Conservation (phyloP, 2,329 filamentous ascomycete species). For the Aspergillus melleus region DNA sequence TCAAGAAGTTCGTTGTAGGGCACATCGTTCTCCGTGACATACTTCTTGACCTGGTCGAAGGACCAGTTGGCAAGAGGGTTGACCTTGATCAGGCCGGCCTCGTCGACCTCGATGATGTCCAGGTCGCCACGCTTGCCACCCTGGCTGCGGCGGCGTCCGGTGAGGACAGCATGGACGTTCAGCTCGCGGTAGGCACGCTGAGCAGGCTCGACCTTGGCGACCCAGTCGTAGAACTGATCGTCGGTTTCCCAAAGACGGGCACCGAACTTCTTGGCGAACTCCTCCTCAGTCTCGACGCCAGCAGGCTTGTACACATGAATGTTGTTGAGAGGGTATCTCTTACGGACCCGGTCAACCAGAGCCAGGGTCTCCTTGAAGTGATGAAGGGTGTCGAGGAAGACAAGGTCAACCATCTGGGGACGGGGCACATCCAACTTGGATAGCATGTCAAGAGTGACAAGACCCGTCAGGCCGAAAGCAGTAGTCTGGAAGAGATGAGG, state of each 20-base stretch:
- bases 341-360: conserved; percentile 71
- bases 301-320: conserved; percentile 90
- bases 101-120: conserved; percentile 89
- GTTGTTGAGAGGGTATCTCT: conserved; percentile 73
- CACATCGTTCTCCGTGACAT: conserved; percentile 81
- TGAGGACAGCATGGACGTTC: conserved; percentile 85
- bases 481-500: conserved; percentile 87
- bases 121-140: conserved; percentile 89
- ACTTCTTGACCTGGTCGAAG: conserved; percentile 84
- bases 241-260: conserved; percentile 80
- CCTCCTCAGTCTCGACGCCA: conserved; percentile 67
- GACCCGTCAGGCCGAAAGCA: conserved; percentile 77
- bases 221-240: conserved; percentile 90
- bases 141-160: conserved; percentile 86
- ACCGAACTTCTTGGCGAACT: conserved; percentile 83
- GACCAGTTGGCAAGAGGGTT: conserved; percentile 95
- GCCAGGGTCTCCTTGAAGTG: conserved; percentile 77
- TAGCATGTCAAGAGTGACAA: conserved; percentile 75
- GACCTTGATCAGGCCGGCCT: conserved; percentile 91
- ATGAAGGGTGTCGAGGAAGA: conserved; percentile 83
- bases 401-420: conserved; percentile 51
- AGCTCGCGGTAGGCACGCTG: conserved; percentile 87
- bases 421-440: conserved; percentile 51
- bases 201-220: conserved; percentile 96
- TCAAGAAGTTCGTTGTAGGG: conserved; percentile 93